phyloP scores from a whole-genome alignment of 2,329 filamentous ascomycete genomes.

The Aspergillus calidoustus region DNA sequence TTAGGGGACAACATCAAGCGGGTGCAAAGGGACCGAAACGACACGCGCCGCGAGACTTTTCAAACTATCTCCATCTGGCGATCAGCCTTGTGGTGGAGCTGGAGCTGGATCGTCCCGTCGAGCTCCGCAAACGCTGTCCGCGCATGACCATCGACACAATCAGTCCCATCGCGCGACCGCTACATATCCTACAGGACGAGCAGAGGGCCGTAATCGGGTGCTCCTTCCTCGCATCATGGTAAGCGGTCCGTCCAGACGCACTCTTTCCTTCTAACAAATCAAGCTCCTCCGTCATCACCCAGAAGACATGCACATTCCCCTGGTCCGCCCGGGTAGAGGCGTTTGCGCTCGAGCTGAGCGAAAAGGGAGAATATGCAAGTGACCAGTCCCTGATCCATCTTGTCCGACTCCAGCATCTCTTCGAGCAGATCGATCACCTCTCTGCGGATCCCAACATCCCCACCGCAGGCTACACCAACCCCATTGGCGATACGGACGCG shows the following conservation, averaged over 20 bases:
- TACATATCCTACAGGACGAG: constrained; percentile 43
- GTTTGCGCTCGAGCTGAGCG: constrained; percentile 10
- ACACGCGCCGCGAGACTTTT: constrained; percentile 30
- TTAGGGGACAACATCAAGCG: constrained; percentile 38
- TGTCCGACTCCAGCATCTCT: constrained; percentile 21
- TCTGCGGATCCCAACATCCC: constrained; percentile 4
- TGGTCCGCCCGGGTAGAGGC: constrained; percentile 16
- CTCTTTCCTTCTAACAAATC: background rate
- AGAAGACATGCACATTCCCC: constrained; percentile 19
- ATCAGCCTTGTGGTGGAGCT: constrained; percentile 43
- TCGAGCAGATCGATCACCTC: constrained; percentile 14
- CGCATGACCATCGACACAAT: constrained; percentile 16
- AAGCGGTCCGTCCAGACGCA: constrained; percentile 5
- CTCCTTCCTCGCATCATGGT: constrained; percentile 51
- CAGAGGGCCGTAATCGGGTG: constrained; percentile 51
- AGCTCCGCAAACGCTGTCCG: constrained; percentile 35
- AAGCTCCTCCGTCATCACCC: constrained; percentile 18
- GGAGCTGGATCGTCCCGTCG: constrained; percentile 31
- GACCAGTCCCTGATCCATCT: constrained; percentile 20
- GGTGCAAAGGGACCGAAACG: constrained; percentile 21
- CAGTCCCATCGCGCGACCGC: constrained; percentile 11
- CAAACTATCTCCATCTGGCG: constrained; percentile 43
- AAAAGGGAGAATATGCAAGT: constrained; percentile 16
- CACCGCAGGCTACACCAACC: background rate
- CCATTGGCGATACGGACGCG: background rate